Percentiles rank a stretch among this genome's conserved stretches.
Evolutionary conservation across 2,329 filamentous ascomycete genomes (phyloP).

Genomic region (Penicillium sumatraense): DNA sequence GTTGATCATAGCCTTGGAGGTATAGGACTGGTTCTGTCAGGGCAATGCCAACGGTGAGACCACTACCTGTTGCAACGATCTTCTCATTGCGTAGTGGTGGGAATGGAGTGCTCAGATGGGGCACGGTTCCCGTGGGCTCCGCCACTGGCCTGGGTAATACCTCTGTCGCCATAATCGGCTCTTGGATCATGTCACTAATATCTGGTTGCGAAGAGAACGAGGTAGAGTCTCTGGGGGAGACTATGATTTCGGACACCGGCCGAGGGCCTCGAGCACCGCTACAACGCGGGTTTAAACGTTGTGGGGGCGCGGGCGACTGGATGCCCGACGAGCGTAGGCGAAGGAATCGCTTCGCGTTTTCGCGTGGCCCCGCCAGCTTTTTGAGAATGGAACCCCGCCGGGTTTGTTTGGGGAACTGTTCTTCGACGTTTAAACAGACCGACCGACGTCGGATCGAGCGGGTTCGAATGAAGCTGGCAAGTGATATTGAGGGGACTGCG

Average conservation of each 20-base stretch:
- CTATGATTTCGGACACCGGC: conserved; percentile 42
- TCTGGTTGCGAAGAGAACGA: conserved; percentile 24
- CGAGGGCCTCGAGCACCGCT: conserved; percentile 36
- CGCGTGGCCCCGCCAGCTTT: conserved; percentile 52
- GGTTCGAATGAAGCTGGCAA: conserved; percentile 29
- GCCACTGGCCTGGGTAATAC: conserved; percentile 25
- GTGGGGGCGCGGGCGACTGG: conserved; percentile 30
- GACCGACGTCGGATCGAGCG: conserved; percentile 32
- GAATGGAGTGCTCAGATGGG: conserved; percentile 36
- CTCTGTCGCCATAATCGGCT: conserved; percentile 35
- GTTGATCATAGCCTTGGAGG: conserved; percentile 54
- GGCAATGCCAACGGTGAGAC: conserved; percentile 51
- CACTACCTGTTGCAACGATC: conserved; percentile 54
- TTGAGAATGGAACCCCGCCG: conserved; percentile 35
- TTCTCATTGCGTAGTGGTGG: conserved; percentile 50
- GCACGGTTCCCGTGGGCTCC: conserved; percentile 24
- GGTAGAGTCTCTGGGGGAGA: conserved; percentile 40
- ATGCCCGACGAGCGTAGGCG: conserved; percentile 43
- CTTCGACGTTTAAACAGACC: conserved; percentile 24
- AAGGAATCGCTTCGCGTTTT: conserved; percentile 53
- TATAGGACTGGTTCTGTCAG: conserved; percentile 55
- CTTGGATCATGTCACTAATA: conserved; percentile 31
- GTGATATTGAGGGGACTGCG: conserved; percentile 23
- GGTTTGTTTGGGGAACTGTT: conserved; percentile 32
- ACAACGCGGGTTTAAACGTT: conserved; percentile 28